Evolutionary conservation across 768 basidiomycete species (phyloP).

Genomic region (Tremella mesenterica): DNA sequence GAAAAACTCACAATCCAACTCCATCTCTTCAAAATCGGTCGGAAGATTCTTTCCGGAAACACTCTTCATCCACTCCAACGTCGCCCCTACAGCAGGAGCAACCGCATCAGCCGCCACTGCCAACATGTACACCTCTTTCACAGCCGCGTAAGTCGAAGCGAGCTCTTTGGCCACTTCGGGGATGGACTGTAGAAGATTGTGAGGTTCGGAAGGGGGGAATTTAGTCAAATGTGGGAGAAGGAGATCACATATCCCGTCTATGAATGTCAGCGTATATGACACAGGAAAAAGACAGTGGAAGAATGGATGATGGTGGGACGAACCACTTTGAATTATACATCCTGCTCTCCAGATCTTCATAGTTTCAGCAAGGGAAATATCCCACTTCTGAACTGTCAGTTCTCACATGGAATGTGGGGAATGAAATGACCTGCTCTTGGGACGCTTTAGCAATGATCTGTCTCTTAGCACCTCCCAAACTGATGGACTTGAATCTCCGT

Average conservation of each 20-base stretch:
- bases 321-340: conserved; percentile 42
- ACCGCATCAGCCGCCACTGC: conserved; percentile 38
- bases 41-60: conserved; percentile 27
- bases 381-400: conserved; percentile 30
- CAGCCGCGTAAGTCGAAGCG: conserved; percentile 24
- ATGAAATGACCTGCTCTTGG: conserved; percentile 18
- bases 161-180: conserved; percentile 38
- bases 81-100: conserved; percentile 34
- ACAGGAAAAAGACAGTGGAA: not conserved
- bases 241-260: conserved; percentile 26
- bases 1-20: conserved; percentile 34
- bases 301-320: not conserved
- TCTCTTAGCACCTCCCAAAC: no score
- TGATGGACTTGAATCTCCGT: no score
- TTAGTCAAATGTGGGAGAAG: conserved; percentile 30
- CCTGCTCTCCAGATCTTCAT: conserved; percentile 42
- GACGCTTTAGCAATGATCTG: conserved; percentile 41
- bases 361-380: conserved; percentile 29
- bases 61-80: conserved; percentile 37
- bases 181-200: conserved; percentile 28
- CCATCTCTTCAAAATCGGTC: conserved; percentile 38
- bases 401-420: not conserved
- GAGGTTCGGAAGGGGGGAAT: conserved; percentile 23
- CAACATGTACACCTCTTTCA: conserved; percentile 31
- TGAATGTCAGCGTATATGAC: not conserved